phyloP scores from a whole-genome alignment of 2,329 filamentous ascomycete species.

The Colletotrichum coccodes region DNA sequence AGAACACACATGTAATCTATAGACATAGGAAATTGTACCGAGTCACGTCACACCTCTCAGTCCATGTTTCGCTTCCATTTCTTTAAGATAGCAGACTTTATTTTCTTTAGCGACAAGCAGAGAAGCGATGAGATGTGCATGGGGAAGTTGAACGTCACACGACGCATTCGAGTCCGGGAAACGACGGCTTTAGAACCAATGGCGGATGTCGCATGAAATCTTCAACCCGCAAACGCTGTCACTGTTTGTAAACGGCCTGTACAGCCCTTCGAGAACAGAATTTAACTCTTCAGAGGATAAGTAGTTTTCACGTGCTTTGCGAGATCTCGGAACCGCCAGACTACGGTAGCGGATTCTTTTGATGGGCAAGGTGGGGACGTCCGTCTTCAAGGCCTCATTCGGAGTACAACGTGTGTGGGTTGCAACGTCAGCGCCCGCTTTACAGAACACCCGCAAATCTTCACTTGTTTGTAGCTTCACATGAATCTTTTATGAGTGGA shows the following conservation, averaged over 20 bases:
- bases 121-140: no score
- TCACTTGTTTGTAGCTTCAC: no score
- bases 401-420: not conserved
- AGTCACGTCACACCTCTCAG: no score
- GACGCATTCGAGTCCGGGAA: not conserved
- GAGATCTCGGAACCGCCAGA: not conserved
- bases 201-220: not conserved
- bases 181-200: not conserved
- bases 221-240: no score
- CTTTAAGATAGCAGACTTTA: no score
- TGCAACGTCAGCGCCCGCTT: not conserved
- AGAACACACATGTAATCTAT: no score
- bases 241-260: not conserved
- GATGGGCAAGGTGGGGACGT: not conserved
- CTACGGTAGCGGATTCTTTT: not conserved
- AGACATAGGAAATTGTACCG: no score
- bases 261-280: not conserved
- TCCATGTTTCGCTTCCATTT: no score
- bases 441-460: no score
- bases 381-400: not conserved
- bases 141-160: not conserved
- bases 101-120: no score
- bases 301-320: not conserved
- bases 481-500: no score
- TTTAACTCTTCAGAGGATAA: not conserved